Percentiles rank a stretch among this genome's conserved stretches.
Evolutionary conservation across 768 basidiomycete genomes (phyloP).

Genomic region (Kwoniella europaea): DNA sequence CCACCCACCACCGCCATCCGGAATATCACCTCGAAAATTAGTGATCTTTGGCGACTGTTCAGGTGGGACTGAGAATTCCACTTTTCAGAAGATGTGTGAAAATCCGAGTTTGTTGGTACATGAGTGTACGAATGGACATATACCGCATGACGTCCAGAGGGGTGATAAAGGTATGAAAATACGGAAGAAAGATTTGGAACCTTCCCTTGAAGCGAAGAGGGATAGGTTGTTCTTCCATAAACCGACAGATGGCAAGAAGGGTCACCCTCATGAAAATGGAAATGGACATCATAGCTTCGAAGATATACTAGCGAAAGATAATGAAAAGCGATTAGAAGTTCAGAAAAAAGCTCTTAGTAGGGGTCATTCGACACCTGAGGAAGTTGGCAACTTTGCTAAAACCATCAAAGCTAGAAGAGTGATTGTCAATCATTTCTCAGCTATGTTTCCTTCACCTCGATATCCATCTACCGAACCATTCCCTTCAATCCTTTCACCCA

Average conservation of each 20-base stretch:
- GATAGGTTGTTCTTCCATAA: conserved; percentile 24
- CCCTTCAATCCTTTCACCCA: conserved; percentile 45
- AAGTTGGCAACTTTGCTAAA: conserved; percentile 52
- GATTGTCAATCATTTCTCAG: conserved; percentile 57
- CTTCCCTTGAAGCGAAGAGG: conserved; percentile 47
- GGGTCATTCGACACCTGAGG: conserved; percentile 55
- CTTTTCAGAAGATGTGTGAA: conserved; percentile 43
- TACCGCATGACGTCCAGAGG: conserved; percentile 67
- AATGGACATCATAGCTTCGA: not conserved
- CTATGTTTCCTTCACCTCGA: conserved; percentile 55
- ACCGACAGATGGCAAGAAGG: not conserved
- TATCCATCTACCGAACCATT: conserved; percentile 46
- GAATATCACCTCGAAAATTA: conserved; percentile 40
- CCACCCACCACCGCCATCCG: conserved; percentile 42
- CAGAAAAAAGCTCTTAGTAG: conserved; percentile 46
- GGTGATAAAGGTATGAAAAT: conserved; percentile 66
- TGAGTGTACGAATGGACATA: conserved; percentile 57
- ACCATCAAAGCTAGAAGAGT: conserved; percentile 46
- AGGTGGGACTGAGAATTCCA: conserved; percentile 47
- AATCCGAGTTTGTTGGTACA: conserved; percentile 55
- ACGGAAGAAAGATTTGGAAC: conserved; percentile 68
- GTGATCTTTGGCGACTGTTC: conserved; percentile 56
- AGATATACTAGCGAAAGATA: conserved; percentile 29
- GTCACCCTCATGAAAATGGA: not conserved
- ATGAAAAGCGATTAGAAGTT: conserved; percentile 31